Conservation (phyloP, 2,329 filamentous ascomycete species). For the Stachybotrys chartarum region DNA sequence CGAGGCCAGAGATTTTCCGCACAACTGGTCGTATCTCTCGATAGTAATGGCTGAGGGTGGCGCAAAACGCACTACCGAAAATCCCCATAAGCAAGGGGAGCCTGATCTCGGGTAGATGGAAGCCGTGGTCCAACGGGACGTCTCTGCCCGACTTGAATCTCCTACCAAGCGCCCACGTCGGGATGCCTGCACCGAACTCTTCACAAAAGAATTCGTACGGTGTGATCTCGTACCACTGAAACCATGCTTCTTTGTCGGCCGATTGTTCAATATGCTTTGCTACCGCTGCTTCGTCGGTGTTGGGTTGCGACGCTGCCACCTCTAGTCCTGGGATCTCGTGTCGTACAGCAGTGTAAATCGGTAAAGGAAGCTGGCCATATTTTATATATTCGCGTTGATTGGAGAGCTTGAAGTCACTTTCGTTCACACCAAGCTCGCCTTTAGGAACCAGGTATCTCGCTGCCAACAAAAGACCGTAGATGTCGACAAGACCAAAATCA, state of each 20-base stretch:
- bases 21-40: conserved; percentile 83
- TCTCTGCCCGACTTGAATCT: conserved; percentile 64
- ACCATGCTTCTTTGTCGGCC: conserved; percentile 70
- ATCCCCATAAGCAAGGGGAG: conserved; percentile 82
- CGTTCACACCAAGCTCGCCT: conserved; percentile 67
- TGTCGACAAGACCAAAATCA: conserved; percentile 83
- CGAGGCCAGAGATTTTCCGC: conserved; percentile 66
- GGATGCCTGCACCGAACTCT: conserved; percentile 84
- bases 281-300: conserved; percentile 12
- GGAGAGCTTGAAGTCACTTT: conserved; percentile 81
- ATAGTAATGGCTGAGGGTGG: conserved; percentile 93
- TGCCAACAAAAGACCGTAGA: conserved; percentile 82
- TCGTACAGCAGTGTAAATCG: conserved; percentile 91
- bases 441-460: conserved; percentile 76
- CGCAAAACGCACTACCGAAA: conserved; percentile 96
- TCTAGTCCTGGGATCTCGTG: conserved; percentile 80
- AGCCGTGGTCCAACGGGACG: conserved; percentile 49
- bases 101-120: conserved; percentile 74
- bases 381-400: conserved; percentile 73
- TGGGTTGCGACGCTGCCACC: conserved; percentile 12
- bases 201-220: conserved; percentile 96
- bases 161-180: conserved; percentile 86
- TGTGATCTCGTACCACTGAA: conserved; percentile 96
- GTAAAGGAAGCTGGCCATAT: conserved; percentile 74
- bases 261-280: conserved; percentile 43